A percentile compares a stretch with the other conserved stretches of the same genome.
Conservation (phyloP, 345 rosid species). For the Arabis hirsuta region DNA sequence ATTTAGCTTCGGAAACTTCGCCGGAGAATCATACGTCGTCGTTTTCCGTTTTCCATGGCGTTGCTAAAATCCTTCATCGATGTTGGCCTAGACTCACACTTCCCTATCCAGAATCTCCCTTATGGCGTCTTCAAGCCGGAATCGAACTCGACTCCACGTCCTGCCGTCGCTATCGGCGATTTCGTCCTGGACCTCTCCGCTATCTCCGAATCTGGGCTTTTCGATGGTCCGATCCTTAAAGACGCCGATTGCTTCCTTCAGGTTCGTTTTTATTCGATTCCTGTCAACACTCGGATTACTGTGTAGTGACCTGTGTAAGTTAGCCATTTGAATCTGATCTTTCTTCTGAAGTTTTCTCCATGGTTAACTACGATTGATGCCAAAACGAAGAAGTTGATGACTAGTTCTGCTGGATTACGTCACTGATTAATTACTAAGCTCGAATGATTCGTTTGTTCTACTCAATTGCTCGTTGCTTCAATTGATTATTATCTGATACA, state of each 20-base stretch:
- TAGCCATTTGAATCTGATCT: slow-evolving; percentile 16
- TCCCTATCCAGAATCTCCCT: slow-evolving; percentile 96
- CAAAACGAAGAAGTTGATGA: not conserved
- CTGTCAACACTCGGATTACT: slow-evolving; percentile 9
- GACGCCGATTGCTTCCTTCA: slow-evolving; percentile 81
- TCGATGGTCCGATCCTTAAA: slow-evolving; percentile 67
- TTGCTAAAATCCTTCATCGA: slow-evolving; percentile 65
- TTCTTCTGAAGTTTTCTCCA: slow-evolving; percentile 12
- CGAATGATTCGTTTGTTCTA: not conserved
- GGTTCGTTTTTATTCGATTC: slow-evolving; percentile 48
- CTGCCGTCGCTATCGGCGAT: slow-evolving; percentile 87
- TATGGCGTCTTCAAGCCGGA: slow-evolving; percentile 80
- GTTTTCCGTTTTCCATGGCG: slow-evolving; percentile 50
- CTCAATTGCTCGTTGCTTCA: not conserved
- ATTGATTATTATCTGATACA: not conserved
- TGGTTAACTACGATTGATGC: not conserved
- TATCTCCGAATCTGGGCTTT: slow-evolving; percentile 75
- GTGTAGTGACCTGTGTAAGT: not conserved
- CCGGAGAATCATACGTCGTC: slow-evolving; percentile 26
- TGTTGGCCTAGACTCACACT: slow-evolving; percentile 71
- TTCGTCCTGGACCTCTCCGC: slow-evolving; percentile 75
- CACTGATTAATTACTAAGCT: slow-evolving; percentile 4
- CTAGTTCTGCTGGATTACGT: slow-evolving; percentile 20
- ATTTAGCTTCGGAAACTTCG: slow-evolving; percentile 29
- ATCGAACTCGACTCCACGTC: slow-evolving; percentile 58